Evolutionary conservation across 805 yeast species (phyloP), one percentile per base, ranked within the genome.

Genomic region (Lipomyces mesembrius): DNA sequence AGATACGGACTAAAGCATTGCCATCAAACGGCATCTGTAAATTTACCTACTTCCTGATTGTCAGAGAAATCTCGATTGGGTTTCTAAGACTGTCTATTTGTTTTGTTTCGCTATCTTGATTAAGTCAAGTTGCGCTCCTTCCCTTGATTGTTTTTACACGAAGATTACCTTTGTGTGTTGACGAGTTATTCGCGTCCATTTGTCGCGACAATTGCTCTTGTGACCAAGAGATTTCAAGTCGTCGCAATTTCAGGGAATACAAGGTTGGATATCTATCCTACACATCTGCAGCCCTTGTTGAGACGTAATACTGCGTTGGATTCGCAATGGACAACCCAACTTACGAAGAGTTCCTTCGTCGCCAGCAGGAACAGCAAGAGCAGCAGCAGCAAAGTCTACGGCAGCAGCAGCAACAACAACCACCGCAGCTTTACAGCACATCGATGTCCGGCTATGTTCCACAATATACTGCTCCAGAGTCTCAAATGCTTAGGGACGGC

Each of bases 301-400:
- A 43, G 49, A 43, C 49, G 49, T 43, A 43, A 43, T n/a, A n/a
- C 22, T 3, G 22, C 49, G 20, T 17, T 17, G 49, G 49, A 43
- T n/a, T 43, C 49, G 49, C 49, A 43, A 43, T 43, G 49, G 49
- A 43, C 25, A 43, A 43, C 20, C 49, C 49, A 8, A 17, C 20
- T n/a, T 43, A 43, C 49, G 22, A 52, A n/a, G 55, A 52, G 7
- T 25, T 25, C n/a, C 34, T 52, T 52, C 55, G 55, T 22, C 55
- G 55, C 22, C 59, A 58, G 61, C 37, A 43, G 17, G 43, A 35
- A 27, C 52, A 58, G 25, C 62, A n/a, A 22, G 49, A 49, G 32
- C 62, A 51, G 22, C 53, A 46, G 2, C 20, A 11, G 25, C 65
- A 37, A 34, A n/a, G n/a, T n/a, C 64, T 0, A 34, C 65, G 32